These are phyloP conservation scores for Proliferodiscus dingleyae DNA, from an alignment of 2,329 filamentous ascomycete species.

Conservation along the genomic window DNA sequence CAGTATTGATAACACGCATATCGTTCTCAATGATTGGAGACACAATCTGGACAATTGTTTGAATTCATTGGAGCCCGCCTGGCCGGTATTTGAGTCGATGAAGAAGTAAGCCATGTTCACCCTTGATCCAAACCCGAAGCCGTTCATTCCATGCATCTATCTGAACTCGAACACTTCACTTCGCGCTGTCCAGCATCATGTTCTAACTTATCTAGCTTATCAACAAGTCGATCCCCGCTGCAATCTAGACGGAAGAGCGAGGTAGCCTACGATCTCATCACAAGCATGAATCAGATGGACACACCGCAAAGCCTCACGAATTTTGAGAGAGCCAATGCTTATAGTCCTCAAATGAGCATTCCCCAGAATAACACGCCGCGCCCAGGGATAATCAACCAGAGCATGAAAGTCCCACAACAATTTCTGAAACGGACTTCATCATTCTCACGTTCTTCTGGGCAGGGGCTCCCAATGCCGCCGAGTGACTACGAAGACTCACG, in stretches of 20 bases:
- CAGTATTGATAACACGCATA: constrained; percentile 27
- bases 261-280: constrained; percentile 27
- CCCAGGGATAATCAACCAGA: constrained; percentile 9
- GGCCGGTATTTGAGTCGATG: constrained; percentile 24
- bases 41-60: constrained; percentile 26
- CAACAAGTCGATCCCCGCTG: background rate
- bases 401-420: constrained; percentile 3
- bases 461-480: constrained; percentile 13
- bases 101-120: background rate
- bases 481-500: constrained; percentile 20
- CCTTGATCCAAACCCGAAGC: background rate
- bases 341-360: constrained; percentile 16
- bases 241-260: constrained; percentile 23
- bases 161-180: no score
- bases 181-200: constrained; percentile 19
- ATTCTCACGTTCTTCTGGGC: constrained; percentile 16
- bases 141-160: no score
- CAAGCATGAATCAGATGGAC: constrained; percentile 17
- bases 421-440: constrained; percentile 11
- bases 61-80: constrained; percentile 25
- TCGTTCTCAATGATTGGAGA: constrained; percentile 28
- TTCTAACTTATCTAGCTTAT: background rate
- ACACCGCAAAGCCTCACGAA: constrained; percentile 23
- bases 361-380: constrained; percentile 9
- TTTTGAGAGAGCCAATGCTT: constrained; percentile 18